Evolutionary conservation across 495 filamentous ascomycete genomes (phyloP), one percentile per base, ranked within the genome.

Genomic region (Filosporella fistucella): DNA sequence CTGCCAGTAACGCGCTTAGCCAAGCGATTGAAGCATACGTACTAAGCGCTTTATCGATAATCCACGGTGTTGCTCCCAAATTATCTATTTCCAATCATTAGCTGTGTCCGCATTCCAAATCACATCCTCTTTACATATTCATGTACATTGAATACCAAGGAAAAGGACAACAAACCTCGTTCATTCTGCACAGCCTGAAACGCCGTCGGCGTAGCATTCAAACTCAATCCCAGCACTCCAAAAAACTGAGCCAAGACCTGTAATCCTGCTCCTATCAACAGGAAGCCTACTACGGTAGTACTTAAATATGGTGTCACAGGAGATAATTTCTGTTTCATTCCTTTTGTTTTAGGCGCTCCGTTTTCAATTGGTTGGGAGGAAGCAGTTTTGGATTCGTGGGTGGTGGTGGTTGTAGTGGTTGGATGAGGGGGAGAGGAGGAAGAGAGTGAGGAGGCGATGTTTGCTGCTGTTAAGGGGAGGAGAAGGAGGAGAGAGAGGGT

Each of bases 211-310:
- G 39, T 42, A n/a, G 39, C 39, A 17, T 25, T 42, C 21, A 42
- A 25, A 14, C 21, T 42, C 39, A 42, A 4, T n/a, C 21, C 21
- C 14, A 42, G 24, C 4, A 42, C 39, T 4, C 39, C 39, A 14
- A 42, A 42, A 16, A 26, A 42, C 17, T 42, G 39, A 10, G 39
- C 39, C 21, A 42, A 22, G 24, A 42, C 28, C 14, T 42, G 39
- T 6, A 42, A n/a, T 17, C 21, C 21, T 4, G 39, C 39, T 6
- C 39, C 39, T 9, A 22, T 22, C 9, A 10, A 42, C 12, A 42
- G 39, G 21, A 42, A 25, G 5, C 16, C 7, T 8, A 42, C 39
- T 3, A 42, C 39, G n/a, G n/a, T n/a, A n/a, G n/a, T n/a, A n/a
- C n/a, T n/a, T n/a, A n/a, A n/a, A 22, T 42, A 16, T 9, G 39